These are phyloP conservation scores for Syncephalis fuscata DNA, from an alignment of 371 early-diverging fungal genomes.

Conservation along the genomic window DNA sequence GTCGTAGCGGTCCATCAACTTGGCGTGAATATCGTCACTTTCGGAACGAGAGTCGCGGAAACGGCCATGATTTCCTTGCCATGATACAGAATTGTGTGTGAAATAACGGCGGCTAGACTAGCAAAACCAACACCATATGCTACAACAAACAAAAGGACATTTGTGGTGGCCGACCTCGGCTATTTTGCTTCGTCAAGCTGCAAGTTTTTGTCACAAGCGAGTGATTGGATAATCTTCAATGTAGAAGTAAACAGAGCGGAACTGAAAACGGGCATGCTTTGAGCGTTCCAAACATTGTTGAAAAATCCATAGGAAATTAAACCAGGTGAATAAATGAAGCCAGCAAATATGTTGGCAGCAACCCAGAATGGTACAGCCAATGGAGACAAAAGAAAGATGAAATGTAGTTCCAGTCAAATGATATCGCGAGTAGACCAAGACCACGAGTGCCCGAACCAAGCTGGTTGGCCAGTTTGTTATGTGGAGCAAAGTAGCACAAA, in stretches of 20 bases:
- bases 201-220: not conserved
- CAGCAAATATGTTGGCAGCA: slow-evolving; percentile 11
- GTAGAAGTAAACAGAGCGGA: not conserved
- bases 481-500: slow-evolving; percentile 22
- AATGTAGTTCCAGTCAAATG: slow-evolving; percentile 16
- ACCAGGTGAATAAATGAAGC: slow-evolving; percentile 53
- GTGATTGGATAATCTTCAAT: not conserved
- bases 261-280: slow-evolving; percentile 9
- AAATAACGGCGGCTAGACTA: slow-evolving; percentile 28
- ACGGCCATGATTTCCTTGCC: slow-evolving; percentile 22
- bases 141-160: slow-evolving; percentile 40
- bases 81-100: slow-evolving; percentile 31
- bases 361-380: slow-evolving; percentile 25
- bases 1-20: slow-evolving; percentile 24
- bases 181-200: not conserved
- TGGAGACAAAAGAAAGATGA: slow-evolving; percentile 14
- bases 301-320: slow-evolving; percentile 53
- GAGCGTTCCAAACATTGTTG: slow-evolving; percentile 23
- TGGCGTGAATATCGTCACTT: slow-evolving; percentile 26
- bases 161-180: slow-evolving; percentile 21
- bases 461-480: slow-evolving; percentile 27
- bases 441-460: slow-evolving; percentile 21
- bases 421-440: slow-evolving; percentile 17
- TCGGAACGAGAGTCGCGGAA: slow-evolving; percentile 15
- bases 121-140: slow-evolving; percentile 30